Conservation (phyloP, 2,329 filamentous ascomycete species). For the Drechslerella coelobrocha region DNA sequence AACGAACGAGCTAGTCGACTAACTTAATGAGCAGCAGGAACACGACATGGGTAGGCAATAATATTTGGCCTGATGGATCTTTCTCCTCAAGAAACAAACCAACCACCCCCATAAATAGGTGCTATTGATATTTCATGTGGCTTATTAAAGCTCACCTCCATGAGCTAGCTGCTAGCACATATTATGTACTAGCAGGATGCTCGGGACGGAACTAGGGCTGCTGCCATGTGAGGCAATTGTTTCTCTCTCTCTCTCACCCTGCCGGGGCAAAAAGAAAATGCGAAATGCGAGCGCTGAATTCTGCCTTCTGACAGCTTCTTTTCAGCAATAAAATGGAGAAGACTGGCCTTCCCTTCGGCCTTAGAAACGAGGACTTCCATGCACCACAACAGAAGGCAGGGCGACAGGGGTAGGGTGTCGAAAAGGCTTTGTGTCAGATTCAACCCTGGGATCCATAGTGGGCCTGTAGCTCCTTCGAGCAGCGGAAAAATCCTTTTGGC, state of each 20-base stretch:
- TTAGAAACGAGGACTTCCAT: constrained; percentile 35
- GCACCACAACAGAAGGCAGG: constrained; percentile 45
- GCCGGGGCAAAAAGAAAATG: constrained; percentile 28
- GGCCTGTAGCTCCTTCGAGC: constrained; percentile 46
- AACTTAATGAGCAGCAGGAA: too few relatives aligned
- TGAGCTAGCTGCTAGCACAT: background rate
- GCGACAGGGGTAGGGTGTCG: constrained; percentile 42
- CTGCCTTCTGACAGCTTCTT: constrained; percentile 34
- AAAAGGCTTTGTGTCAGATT: constrained; percentile 52
- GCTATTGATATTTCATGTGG: background rate
- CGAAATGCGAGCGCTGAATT: constrained; percentile 20
- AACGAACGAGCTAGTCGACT: too few relatives aligned
- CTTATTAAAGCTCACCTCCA: constrained; percentile 19
- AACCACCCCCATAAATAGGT: constrained; percentile 23
- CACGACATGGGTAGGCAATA: background rate
- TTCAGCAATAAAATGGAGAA: constrained; percentile 51
- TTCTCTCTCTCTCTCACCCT: constrained; percentile 32
- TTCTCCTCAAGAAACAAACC: constrained; percentile 8
- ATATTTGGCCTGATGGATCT: too few relatives aligned
- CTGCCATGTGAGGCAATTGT: constrained; percentile 46
- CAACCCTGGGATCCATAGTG: constrained; percentile 34
- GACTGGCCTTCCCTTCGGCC: background rate
- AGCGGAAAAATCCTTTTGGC: constrained; percentile 47
- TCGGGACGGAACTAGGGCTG: constrained; percentile 4
- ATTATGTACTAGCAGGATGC: too few relatives aligned